These are phyloP conservation scores for Capronia coronata DNA, from an alignment of 2,329 filamentous ascomycete species.

Conservation along the genomic window DNA sequence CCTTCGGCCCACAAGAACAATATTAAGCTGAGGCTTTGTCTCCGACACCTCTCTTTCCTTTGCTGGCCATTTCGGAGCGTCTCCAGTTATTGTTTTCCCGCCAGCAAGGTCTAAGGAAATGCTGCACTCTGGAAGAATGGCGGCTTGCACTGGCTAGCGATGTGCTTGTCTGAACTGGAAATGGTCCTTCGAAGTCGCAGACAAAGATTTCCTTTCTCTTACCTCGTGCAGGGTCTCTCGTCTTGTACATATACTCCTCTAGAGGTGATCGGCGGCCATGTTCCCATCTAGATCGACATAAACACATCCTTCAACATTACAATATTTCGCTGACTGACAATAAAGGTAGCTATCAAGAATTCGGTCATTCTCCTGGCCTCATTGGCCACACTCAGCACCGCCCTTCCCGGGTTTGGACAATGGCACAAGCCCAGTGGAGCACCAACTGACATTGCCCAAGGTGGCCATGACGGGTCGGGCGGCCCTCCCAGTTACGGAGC, in stretches of 20 bases:
- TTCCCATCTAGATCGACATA: not conserved
- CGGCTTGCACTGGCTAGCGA: too few species aligned
- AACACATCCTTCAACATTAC: not conserved
- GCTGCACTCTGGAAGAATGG: not conserved
- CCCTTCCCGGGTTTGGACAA: slow-evolving; percentile 6
- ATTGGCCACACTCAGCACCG: slow-evolving; percentile 8
- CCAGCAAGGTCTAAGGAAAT: not conserved
- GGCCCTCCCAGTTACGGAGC: not conserved
- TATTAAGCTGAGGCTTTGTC: slow-evolving; percentile 9
- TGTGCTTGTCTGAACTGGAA: not conserved
- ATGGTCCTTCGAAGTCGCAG: not conserved
- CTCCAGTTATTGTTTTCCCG: not conserved
- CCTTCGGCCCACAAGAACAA: slow-evolving; percentile 4
- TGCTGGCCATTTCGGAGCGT: not conserved
- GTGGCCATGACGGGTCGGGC: not conserved
- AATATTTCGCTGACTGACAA: not conserved
- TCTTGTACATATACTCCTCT: slow-evolving; percentile 2
- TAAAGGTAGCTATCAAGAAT: slow-evolving; percentile 15
- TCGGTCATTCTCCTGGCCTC: slow-evolving; percentile 9
- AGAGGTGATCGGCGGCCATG: not conserved
- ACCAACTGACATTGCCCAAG: not conserved
- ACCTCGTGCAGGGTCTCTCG: not conserved
- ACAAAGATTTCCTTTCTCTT: slow-evolving; percentile 2
- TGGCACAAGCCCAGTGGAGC: slow-evolving; percentile 4
- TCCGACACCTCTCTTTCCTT: not conserved